Base-by-base conservation (phyloP, 169 alveolate genomes). In the Eimeria zaria region DNA sequence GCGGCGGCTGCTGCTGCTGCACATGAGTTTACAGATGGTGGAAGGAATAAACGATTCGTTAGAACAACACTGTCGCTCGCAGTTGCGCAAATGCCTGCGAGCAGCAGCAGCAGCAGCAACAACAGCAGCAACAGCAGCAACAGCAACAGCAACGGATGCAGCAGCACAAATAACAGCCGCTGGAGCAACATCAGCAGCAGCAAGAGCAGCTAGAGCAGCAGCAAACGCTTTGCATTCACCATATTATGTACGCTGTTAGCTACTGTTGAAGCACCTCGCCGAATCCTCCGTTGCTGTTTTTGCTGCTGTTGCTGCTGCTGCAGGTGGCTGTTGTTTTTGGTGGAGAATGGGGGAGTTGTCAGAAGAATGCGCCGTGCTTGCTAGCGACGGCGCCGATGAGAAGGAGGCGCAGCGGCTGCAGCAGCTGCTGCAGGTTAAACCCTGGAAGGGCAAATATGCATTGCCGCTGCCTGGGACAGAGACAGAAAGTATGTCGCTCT, bases 311-410 rank as follows among this genome's bases (percentile, higher is more conserved):
- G 89, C 89, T 78, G 33, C 64, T 27, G 41, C 39, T 78, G 89
- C 46, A 48, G 51, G 83, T 22, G 51, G 83, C 9, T 46, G 89
- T 51, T 78, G 64, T 44, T 30, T 44, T 27, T 78, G 91, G 41
- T 27, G 53, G 88, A 76, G 36, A 24, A 83, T 83, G 91, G 74
- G 73, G 30, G 91, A 83, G 18, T 55, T 83, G 41, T 83, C 33
- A 6, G 91, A 83, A 41, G 91, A 83, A 27, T 83, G 91, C 73
- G 91, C 91, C 18, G 91, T 83, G 53, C 74, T 83, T 16, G 58
- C 73, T 16, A 48, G 46, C 44, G 91, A 83, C 74, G 41, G 74
- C 33, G 39, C 74, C 18, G 91, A 83, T 33, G 91, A 83, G 73
- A 48, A 48, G 55, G 91, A 55, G 24, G 51, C 18, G 18, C 27